Evolutionary conservation across 306 rosid species (phyloP).

Genomic region (Gleditsia sinensis): DNA sequence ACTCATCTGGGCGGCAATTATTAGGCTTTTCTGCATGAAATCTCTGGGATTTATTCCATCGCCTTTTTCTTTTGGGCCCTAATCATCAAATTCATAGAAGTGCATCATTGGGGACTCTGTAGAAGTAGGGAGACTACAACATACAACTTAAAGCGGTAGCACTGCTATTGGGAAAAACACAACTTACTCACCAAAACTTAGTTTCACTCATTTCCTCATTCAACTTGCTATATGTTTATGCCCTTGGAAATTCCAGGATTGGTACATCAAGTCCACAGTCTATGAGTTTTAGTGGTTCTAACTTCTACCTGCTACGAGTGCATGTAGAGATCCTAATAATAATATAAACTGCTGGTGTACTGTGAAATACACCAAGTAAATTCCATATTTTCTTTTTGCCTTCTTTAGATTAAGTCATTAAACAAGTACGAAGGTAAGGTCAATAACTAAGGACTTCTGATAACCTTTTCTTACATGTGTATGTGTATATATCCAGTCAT

Average conservation of each 20-base stretch:
- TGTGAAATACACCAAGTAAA: neutral
- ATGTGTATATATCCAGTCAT: neutral
- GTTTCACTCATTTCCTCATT: neutral
- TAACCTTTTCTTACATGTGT: too few species aligned
- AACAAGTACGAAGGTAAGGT: too few species aligned
- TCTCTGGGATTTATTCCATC: conserved; percentile 22
- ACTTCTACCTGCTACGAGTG: too few species aligned
- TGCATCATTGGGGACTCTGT: conserved; percentile 20
- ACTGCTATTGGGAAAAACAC: neutral
- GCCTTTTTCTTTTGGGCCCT: conserved; percentile 46
- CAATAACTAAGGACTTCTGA: neutral
- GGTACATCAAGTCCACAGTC: neutral
- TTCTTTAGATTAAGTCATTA: neutral
- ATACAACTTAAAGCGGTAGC: neutral
- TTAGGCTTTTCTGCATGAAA: conserved; percentile 14
- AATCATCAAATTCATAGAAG: conserved; percentile 23
- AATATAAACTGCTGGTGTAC: neutral
- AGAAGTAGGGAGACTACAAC: conserved; percentile 5
- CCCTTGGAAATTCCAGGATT: neutral
- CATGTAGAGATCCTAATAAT: neutral
- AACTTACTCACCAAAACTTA: neutral
- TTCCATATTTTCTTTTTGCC: neutral
- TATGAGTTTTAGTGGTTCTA: neutral
- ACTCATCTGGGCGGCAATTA: conserved; percentile 3
- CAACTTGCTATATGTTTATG: neutral